phyloP scores from a whole-genome alignment of 1,284 basidiomycete genomes.

The Marasmius oreades region DNA sequence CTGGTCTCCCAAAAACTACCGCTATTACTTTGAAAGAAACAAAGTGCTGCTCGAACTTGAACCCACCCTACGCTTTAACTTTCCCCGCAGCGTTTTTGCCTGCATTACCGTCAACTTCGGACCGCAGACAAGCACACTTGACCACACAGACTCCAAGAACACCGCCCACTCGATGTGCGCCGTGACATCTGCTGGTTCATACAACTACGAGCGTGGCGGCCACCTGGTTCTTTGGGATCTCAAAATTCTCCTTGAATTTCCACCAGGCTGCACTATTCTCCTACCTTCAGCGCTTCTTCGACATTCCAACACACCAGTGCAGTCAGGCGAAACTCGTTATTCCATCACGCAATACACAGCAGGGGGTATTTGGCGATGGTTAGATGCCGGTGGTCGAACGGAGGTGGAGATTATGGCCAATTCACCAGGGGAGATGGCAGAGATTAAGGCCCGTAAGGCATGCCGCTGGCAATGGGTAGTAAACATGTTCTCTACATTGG shows the following conservation, averaged over 20 bases:
- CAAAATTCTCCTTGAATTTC: slow-evolving; percentile 23
- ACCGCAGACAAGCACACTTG: slow-evolving; percentile 2
- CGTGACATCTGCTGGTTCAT: slow-evolving; percentile 22
- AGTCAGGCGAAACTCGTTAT: slow-evolving; percentile 16
- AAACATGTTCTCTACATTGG: too few species aligned
- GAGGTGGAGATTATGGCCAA: not conserved
- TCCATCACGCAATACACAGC: slow-evolving; percentile 25
- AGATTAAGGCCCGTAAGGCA: not conserved
- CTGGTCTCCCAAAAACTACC: too few species aligned
- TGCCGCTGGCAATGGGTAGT: too few species aligned
- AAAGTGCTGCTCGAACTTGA: too few species aligned
- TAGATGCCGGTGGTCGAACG: slow-evolving; percentile 15
- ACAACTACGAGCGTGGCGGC: slow-evolving; percentile 19
- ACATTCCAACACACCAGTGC: slow-evolving; percentile 25
- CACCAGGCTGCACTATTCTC: slow-evolving; percentile 20
- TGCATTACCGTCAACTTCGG: slow-evolving; percentile 20
- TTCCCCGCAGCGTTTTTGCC: slow-evolving; percentile 13
- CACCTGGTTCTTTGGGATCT: slow-evolving; percentile 24
- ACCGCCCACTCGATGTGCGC: slow-evolving; percentile 20
- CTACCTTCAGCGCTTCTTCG: slow-evolving; percentile 24
- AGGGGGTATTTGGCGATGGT: slow-evolving; percentile 22
- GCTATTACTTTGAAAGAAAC: too few species aligned
- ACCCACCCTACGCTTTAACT: too few species aligned
- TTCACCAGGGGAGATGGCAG: not conserved
- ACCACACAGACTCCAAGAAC: slow-evolving; percentile 21